These are phyloP conservation scores for Inga oerstediana DNA, from an alignment of 306 rosid species.

Conservation along the genomic window DNA sequence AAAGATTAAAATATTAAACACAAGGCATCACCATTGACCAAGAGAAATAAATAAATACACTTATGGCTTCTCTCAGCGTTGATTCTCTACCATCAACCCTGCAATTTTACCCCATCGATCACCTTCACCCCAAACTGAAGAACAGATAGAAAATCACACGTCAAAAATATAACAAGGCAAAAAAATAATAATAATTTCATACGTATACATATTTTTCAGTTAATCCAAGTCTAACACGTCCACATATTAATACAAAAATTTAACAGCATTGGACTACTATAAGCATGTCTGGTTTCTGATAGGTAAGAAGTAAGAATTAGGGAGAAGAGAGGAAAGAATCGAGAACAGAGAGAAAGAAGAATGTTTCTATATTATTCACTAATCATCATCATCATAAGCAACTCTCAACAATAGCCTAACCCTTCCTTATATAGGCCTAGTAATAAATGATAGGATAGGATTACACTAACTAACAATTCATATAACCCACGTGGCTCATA, in stretches of 20 bases:
- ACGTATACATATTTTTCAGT: neutral
- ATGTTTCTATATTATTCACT: too few relatives aligned
- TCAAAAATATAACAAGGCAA: constrained; percentile 10
- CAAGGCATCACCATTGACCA: neutral
- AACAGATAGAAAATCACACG: constrained; percentile 1
- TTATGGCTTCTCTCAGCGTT: constrained; percentile 23
- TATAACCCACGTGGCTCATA: too few relatives aligned
- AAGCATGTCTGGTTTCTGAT: neutral
- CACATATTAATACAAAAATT: neutral
- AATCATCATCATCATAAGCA: too few relatives aligned
- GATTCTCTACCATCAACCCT: constrained; percentile 51
- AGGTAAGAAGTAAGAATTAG: too few relatives aligned
- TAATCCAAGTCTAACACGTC: neutral
- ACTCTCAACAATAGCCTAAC: too few relatives aligned
- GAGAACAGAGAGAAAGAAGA: too few relatives aligned
- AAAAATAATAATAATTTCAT: neutral
- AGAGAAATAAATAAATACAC: neutral
- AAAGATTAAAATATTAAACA: neutral
- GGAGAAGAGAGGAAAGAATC: too few relatives aligned
- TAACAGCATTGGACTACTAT: neutral
- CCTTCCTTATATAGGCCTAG: too few relatives aligned
- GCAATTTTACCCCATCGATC: constrained; percentile 69
- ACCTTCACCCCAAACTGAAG: constrained; percentile 83
- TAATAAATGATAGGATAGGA: too few relatives aligned
- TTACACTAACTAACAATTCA: too few relatives aligned